Percentiles rank a stretch among this genome's conserved stretches.
Conservation (phyloP, 108 stramenopile genomes). For the Conticribra weissflogii region DNA sequence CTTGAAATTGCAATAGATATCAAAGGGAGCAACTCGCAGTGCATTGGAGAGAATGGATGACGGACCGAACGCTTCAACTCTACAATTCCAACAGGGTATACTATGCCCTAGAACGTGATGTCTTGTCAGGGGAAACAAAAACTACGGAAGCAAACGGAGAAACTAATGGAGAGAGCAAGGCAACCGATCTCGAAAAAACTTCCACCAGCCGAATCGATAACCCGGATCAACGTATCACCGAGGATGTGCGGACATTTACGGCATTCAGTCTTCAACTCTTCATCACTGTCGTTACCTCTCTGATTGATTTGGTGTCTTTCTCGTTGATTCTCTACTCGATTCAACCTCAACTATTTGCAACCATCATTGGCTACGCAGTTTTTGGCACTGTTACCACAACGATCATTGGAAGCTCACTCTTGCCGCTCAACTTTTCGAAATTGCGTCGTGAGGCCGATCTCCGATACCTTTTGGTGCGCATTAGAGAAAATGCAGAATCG, state of each 20-base stretch:
- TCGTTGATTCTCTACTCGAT: constrained; percentile 89
- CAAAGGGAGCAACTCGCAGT: constrained; percentile 61
- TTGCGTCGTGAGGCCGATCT: constrained; percentile 90
- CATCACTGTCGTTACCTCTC: constrained; percentile 82
- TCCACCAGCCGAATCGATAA: constrained; percentile 66
- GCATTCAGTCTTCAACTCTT: constrained; percentile 85
- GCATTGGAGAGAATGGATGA: constrained; percentile 94
- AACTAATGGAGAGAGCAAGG: no score
- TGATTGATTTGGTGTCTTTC: constrained; percentile 92
- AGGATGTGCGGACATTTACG: constrained; percentile 93
- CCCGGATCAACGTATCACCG: constrained; percentile 96
- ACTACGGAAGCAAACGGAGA: no score
- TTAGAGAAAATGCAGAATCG: constrained; percentile 94
- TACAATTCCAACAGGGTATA: constrained; percentile 84
- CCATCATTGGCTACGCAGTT: constrained; percentile 81
- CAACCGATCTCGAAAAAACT: no score
- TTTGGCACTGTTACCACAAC: constrained; percentile 81
- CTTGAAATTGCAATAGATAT: constrained; percentile 31
- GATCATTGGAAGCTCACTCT: constrained; percentile 68
- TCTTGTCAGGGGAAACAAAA: constrained; percentile 11
- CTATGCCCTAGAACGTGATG: constrained; percentile 72
- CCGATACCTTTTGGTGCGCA: constrained; percentile 84
- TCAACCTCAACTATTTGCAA: constrained; percentile 88
- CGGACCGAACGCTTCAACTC: constrained; percentile 74
- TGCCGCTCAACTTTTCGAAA: constrained; percentile 84